These are phyloP conservation scores for Backusella sp. DNA, from an alignment of 192 early-diverging fungal species.

Conservation along the genomic window DNA sequence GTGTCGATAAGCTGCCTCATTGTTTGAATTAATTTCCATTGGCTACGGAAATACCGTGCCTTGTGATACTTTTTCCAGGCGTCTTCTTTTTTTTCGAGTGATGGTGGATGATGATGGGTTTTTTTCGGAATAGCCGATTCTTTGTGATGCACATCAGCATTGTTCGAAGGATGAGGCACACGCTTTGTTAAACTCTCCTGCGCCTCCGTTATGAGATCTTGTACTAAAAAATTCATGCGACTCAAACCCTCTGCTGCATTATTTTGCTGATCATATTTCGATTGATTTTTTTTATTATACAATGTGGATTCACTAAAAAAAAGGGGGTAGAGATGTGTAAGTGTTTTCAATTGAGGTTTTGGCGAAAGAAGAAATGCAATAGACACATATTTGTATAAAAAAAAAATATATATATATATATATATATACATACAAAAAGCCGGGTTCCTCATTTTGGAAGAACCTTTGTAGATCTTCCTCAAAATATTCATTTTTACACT, in stretches of 20 bases:
- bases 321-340: background rate
- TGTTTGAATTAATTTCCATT: constrained; percentile 10
- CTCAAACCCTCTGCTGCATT: background rate
- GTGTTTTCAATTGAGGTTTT: background rate
- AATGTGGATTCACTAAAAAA: background rate
- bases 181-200: background rate
- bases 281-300: background rate
- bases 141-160: background rate
- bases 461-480: background rate
- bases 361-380: background rate
- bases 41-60: background rate
- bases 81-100: background rate
- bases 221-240: constrained; percentile 1
- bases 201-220: constrained; percentile 2
- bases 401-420: no score
- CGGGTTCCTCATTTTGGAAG: background rate
- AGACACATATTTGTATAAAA: background rate
- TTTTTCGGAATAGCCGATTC: background rate
- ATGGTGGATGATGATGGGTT: background rate
- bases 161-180: background rate
- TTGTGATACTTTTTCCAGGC: background rate
- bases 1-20: constrained; percentile 1
- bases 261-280: background rate
- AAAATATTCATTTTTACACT: constrained; percentile 10
- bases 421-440: background rate